Evolutionary conservation across 495 filamentous ascomycete species (phyloP).

Genomic region (Talaromyces liani): DNA sequence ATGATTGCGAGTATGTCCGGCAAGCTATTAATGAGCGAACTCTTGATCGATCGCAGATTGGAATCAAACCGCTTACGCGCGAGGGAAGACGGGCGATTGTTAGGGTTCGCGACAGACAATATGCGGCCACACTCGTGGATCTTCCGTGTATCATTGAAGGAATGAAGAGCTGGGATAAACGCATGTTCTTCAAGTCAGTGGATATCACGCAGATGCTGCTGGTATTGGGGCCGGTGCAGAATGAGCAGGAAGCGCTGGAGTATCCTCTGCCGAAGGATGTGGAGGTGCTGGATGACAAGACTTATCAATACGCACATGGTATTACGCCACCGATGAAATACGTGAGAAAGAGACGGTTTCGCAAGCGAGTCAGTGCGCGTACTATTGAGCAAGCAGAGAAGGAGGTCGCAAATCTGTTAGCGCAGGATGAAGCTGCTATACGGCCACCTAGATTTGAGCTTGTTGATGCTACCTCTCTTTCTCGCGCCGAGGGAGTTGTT

Average conservation of each 20-base stretch:
- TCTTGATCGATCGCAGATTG: constrained; percentile 61
- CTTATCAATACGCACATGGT: constrained; percentile 81
- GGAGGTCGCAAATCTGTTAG: constrained; percentile 68
- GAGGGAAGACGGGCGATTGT: constrained; percentile 70
- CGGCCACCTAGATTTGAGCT: constrained; percentile 52
- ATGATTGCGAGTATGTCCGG: constrained; percentile 75
- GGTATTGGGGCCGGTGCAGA: constrained; percentile 61
- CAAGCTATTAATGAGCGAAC: constrained; percentile 61
- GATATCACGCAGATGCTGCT: constrained; percentile 95
- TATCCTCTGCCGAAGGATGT: constrained; percentile 59
- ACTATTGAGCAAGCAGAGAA: constrained; percentile 86
- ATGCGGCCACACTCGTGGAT: constrained; percentile 78
- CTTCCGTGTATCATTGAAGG: constrained; percentile 87
- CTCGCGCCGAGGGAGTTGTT: constrained; percentile 40
- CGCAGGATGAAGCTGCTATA: constrained; percentile 54
- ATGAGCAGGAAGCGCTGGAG: constrained; percentile 65
- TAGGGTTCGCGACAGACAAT: constrained; percentile 59
- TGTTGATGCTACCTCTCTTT: constrained; percentile 51
- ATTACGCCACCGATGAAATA: constrained; percentile 86
- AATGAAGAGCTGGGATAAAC: constrained; percentile 94
- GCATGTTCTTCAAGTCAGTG: constrained; percentile 83
- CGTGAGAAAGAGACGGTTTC: constrained; percentile 77
- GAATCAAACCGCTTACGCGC: constrained; percentile 68
- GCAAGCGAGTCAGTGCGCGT: constrained; percentile 65
- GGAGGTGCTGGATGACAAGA: constrained; percentile 46